These are phyloP conservation scores for Phytophthora palmivora DNA, from an alignment of 352 stramenopile species.

Conservation along the genomic window DNA sequence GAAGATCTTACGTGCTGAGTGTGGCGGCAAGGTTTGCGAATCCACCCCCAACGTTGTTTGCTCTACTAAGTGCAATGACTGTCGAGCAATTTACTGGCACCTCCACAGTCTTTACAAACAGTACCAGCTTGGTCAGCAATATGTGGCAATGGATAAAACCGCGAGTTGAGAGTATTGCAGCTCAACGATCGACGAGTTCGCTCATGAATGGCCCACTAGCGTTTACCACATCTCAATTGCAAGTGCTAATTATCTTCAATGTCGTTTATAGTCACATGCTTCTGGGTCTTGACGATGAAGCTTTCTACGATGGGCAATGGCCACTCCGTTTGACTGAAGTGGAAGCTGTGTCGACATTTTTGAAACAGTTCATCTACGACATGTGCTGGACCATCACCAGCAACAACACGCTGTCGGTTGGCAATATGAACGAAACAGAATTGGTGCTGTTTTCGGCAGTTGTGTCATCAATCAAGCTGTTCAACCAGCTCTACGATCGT, in stretches of 20 bases:
- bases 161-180: constrained; percentile 17
- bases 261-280: constrained; percentile 72
- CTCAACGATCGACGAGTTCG: constrained; percentile 6
- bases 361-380: constrained; percentile 79
- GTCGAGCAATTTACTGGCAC: constrained; percentile 32
- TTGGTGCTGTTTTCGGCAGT: constrained; percentile 53
- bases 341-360: constrained; percentile 45
- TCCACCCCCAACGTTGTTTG: constrained; percentile 49
- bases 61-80: constrained; percentile 61
- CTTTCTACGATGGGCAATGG: constrained; percentile 71
- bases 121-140: constrained; percentile 32
- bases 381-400: constrained; percentile 61
- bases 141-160: constrained; percentile 50
- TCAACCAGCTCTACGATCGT: constrained; percentile 84
- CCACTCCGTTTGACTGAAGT: constrained; percentile 61
- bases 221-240: constrained; percentile 37
- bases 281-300: constrained; percentile 69
- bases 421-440: constrained; percentile 34
- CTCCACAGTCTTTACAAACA: background rate
- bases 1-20: constrained; percentile 52
- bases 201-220: constrained; percentile 15
- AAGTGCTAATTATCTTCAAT: constrained; percentile 69
- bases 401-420: constrained; percentile 22
- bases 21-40: constrained; percentile 55
- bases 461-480: constrained; percentile 74